Percentiles rank a stretch among this genome's conserved stretches.
Evolutionary conservation across 2,329 filamentous ascomycete genomes (phyloP).

Genomic region (Acrodontium crateriforme): DNA sequence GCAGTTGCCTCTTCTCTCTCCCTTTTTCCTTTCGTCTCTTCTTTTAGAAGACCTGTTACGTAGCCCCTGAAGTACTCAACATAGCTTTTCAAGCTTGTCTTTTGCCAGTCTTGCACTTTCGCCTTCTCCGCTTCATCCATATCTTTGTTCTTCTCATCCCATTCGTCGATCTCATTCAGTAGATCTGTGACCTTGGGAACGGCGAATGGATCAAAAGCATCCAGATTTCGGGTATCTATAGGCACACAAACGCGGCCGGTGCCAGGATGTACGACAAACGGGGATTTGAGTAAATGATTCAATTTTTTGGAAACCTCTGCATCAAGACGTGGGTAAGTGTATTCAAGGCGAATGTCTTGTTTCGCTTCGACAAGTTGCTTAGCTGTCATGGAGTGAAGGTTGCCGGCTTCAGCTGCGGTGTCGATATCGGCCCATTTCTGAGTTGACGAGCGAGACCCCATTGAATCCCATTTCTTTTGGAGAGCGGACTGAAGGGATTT

Average conservation of each 20-base stretch:
- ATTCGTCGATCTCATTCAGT: slow-evolving; percentile 73
- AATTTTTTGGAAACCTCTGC: slow-evolving; percentile 95
- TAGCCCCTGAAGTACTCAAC: slow-evolving; percentile 80
- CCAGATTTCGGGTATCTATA: slow-evolving; percentile 61
- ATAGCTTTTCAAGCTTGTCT: slow-evolving; percentile 87
- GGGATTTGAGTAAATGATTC: slow-evolving; percentile 93
- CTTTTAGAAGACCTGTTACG: slow-evolving; percentile 64
- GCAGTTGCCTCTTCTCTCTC: slow-evolving; percentile 41
- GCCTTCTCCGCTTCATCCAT: slow-evolving; percentile 31
- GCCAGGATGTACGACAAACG: slow-evolving; percentile 90
- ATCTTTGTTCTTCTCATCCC: slow-evolving; percentile 40
- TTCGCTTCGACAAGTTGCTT: slow-evolving; percentile 72
- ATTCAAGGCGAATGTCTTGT: slow-evolving; percentile 91
- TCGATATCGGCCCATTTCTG: slow-evolving; percentile 95
- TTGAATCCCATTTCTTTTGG: slow-evolving; percentile 79
- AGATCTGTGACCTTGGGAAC: slow-evolving; percentile 85
- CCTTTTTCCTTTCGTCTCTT: slow-evolving; percentile 41
- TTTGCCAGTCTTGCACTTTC: slow-evolving; percentile 75
- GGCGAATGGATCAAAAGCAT: slow-evolving; percentile 70
- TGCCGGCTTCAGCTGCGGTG: slow-evolving; percentile 61
- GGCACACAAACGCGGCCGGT: slow-evolving; percentile 92
- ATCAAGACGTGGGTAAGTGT: slow-evolving; percentile 93
- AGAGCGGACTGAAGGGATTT: slow-evolving; percentile 61
- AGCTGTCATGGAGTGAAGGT: slow-evolving; percentile 44
- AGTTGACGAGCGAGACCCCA: slow-evolving; percentile 59